Evolutionary conservation across 2,329 filamentous ascomycete species (phyloP), one percentile per base, ranked within the genome.

Genomic region (Cladophialophora immunda): DNA sequence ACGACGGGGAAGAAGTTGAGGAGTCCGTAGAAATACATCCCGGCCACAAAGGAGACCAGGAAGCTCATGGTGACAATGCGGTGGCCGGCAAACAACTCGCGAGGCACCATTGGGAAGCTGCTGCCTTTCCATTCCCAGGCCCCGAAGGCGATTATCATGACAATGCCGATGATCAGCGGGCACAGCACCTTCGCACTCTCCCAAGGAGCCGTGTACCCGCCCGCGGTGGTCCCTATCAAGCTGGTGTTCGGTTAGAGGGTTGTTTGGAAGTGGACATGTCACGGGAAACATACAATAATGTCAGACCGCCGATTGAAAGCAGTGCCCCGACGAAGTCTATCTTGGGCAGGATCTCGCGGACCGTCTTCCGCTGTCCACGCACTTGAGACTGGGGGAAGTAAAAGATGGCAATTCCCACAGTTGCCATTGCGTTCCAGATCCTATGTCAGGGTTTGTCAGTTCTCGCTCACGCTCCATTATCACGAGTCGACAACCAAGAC

Each of bases 1-100:
- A 89, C 84, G 0, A 86, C 87, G 5, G 86, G 87, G 87, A 87
- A 90, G 74, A 90, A 87, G 75, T 82, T 81, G 45, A 82, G 74
- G 1, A 83, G 77, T 0, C 82, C 82, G 73, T 86, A 85, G 76
- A 86, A 87, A 73, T 87, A 64, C 58, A 68, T 45, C 3, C 86
- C 86, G 0, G 84, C 86, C 57, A 87, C 84, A 71, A 86, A 86
- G 9, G 85, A 86, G 70, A 88, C 86, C 57, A 88, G 72, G n/a
- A 87, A 78, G 0, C 84, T 86, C 27, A 87, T 77, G 11, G 77
- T 76, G 5, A 88, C 76, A 2, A 82, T 85, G 1, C 83, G 80
- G 38, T 81, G 82, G n/a, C 82, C 81, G 66, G 82, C 78, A 71
- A 80, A 81, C 64, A 82, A 65, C 17, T 80, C 78, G 3, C 73